Evolutionary conservation across 2,329 filamentous ascomycete species (phyloP).

Genomic region (Phialophora verrucosa): DNA sequence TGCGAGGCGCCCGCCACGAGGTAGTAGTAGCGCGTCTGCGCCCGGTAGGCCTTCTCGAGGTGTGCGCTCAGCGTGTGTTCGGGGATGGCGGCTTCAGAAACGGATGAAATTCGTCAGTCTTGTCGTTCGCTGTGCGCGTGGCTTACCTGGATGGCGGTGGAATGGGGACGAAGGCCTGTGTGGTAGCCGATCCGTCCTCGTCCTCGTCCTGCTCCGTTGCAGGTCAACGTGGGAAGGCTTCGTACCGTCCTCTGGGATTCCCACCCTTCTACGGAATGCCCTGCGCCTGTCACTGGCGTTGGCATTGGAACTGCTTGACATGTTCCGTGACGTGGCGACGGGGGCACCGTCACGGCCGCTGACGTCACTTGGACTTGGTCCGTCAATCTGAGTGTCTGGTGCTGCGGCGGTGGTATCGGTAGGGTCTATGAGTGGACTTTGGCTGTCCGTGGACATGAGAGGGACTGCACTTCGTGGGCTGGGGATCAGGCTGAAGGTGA

Average conservation of each 20-base stretch:
- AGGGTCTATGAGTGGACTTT: neutral
- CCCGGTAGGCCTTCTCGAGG: constrained; percentile 11
- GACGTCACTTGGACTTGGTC: neutral
- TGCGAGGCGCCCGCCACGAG: constrained; percentile 15
- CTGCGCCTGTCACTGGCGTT: neutral
- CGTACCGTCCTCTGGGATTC: neutral
- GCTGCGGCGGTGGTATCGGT: neutral
- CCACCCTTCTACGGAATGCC: neutral
- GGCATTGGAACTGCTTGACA: neutral
- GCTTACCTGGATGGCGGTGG: neutral
- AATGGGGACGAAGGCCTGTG: neutral
- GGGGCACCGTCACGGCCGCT: neutral
- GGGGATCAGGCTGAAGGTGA: neutral
- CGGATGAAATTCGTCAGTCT: neutral
- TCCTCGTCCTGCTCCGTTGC: neutral
- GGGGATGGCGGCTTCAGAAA: neutral
- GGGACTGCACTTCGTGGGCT: neutral
- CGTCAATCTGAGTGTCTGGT: neutral
- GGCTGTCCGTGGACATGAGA: neutral
- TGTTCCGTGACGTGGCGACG: neutral
- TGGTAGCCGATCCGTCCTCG: neutral
- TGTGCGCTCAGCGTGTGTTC: neutral
- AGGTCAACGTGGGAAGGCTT: neutral
- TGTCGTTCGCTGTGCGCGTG: neutral
- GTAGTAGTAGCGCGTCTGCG: constrained; percentile 14